A percentile compares a stretch with the other conserved stretches of the same genome.
phyloP scores from a whole-genome alignment of 768 basidiomycete genomes.

The Boletus vermiculosoides region DNA sequence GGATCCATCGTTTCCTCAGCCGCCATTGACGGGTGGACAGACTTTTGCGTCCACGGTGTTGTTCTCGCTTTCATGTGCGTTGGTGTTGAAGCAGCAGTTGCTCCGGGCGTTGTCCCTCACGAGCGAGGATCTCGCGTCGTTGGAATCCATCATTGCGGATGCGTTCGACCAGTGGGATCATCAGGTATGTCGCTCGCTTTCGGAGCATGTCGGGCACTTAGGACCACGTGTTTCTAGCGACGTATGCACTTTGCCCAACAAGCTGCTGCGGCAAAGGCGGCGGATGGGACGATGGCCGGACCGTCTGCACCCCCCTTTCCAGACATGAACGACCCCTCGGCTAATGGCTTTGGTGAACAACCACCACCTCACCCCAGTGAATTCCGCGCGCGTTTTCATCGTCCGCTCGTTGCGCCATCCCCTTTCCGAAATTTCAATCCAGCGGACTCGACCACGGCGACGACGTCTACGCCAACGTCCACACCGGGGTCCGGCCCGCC shows the following conservation, averaged over 20 bases:
- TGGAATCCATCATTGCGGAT: slow-evolving; percentile 78
- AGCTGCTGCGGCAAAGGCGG: slow-evolving; percentile 32
- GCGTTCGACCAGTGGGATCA: slow-evolving; percentile 88
- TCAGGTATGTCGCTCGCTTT: slow-evolving; percentile 47
- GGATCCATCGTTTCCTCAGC: slow-evolving; percentile 65
- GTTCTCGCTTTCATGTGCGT: slow-evolving; percentile 72
- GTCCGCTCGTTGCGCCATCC: slow-evolving; percentile 56
- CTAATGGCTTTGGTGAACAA: slow-evolving; percentile 30
- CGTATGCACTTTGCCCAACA: slow-evolving; percentile 46
- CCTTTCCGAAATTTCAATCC: slow-evolving; percentile 48
- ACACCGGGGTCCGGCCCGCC: slow-evolving; percentile 35
- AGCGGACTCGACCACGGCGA: slow-evolving; percentile 29
- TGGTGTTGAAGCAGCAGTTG: slow-evolving; percentile 71
- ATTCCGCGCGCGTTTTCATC: slow-evolving; percentile 66
- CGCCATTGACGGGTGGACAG: slow-evolving; percentile 56
- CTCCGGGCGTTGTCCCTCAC: slow-evolving; percentile 71
- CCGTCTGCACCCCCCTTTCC: slow-evolving; percentile 32
- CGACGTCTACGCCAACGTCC: slow-evolving; percentile 35
- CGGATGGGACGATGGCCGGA: slow-evolving; percentile 29
- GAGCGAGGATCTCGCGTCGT: slow-evolving; percentile 72
- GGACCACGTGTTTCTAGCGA: slow-evolving; percentile 33
- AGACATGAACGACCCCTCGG: slow-evolving; percentile 33
- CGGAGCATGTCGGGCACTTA: neutral
- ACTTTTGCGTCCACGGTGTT: slow-evolving; percentile 78
- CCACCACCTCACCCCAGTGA: slow-evolving; percentile 42